Percentiles rank a stretch among this genome's conserved stretches.
phyloP scores from a whole-genome alignment of 2,329 filamentous ascomycete genomes.

The Drechslerella stenobrocha region DNA sequence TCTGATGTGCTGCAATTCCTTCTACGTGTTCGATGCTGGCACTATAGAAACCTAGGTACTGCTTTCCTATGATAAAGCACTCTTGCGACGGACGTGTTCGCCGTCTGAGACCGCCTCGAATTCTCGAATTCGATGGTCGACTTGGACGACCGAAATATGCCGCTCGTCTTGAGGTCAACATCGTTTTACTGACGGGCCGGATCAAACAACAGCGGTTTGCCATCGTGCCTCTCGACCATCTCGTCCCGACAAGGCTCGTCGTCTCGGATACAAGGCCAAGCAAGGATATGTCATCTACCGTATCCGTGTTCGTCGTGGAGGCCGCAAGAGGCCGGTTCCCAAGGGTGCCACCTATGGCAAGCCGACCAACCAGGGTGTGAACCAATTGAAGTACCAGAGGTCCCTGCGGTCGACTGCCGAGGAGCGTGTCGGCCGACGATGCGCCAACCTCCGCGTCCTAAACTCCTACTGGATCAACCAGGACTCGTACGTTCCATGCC shows the following conservation, averaged over 20 bases:
- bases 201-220: slow-evolving; percentile 78
- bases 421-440: slow-evolving; percentile 99
- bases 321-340: slow-evolving; percentile 91
- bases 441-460: slow-evolving; percentile 97
- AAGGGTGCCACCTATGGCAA: slow-evolving; percentile 99
- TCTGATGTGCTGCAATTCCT: slow-evolving; percentile 99
- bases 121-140: not conserved
- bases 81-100: slow-evolving; percentile 57
- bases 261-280: slow-evolving; percentile 99
- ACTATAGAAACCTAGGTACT: slow-evolving; percentile 59
- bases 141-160: slow-evolving; percentile 10
- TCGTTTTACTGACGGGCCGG: slow-evolving; percentile 24
- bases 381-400: slow-evolving; percentile 99
- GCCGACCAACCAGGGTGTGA: slow-evolving; percentile 99
- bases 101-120: slow-evolving; percentile 55
- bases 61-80: slow-evolving; percentile 49
- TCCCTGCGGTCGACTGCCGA: slow-evolving; percentile 96
- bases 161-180: slow-evolving; percentile 24
- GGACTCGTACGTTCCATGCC: slow-evolving; percentile 66
- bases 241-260: slow-evolving; percentile 99
- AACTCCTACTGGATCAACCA: slow-evolving; percentile 99
- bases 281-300: slow-evolving; percentile 99
- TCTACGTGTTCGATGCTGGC: slow-evolving; percentile 99
- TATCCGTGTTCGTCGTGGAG: slow-evolving; percentile 95
- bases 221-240: slow-evolving; percentile 98